Conservation (phyloP, 805 yeast species). For the Cyberlindnera japonica region DNA sequence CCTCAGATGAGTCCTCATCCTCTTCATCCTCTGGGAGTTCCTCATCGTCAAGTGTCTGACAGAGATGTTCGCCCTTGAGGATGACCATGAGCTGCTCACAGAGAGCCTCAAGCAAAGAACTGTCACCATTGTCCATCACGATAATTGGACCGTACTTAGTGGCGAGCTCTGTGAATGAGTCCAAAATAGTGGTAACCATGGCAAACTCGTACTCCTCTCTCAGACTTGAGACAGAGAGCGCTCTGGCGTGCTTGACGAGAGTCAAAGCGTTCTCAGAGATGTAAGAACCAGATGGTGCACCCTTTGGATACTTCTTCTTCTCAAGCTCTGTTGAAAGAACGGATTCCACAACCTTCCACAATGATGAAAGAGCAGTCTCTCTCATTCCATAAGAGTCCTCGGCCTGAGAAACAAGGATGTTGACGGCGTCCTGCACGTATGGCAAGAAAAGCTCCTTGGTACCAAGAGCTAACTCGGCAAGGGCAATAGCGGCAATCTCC, state of each 20-base stretch:
- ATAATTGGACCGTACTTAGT: conserved; percentile 69
- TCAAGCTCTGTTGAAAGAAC: conserved; percentile 51
- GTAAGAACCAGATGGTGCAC: conserved; percentile 57
- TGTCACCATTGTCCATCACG: conserved; percentile 55
- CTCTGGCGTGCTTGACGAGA: conserved; percentile 65
- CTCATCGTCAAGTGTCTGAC: conserved; percentile 74
- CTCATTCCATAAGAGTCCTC: conserved; percentile 89
- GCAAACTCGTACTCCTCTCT: conserved; percentile 80
- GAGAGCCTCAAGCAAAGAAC: conserved; percentile 58
- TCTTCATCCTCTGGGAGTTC: conserved; percentile 52
- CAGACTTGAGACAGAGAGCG: conserved; percentile 56
- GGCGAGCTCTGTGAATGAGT: conserved; percentile 64
- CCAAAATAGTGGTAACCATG: conserved; percentile 77
- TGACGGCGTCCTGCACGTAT: conserved; percentile 68
- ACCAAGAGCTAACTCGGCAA: conserved; percentile 84
- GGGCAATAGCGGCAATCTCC: conserved; percentile 89
- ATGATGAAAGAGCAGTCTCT: conserved; percentile 74
- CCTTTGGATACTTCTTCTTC: conserved; percentile 56
- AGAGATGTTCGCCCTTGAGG: conserved; percentile 77
- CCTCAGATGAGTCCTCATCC: conserved; percentile 48
- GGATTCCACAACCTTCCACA: conserved; percentile 81
- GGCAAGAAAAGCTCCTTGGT: conserved; percentile 77
- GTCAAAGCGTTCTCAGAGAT: conserved; percentile 54
- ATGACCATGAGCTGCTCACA: conserved; percentile 70
- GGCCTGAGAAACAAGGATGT: conserved; percentile 62